Base-by-base conservation (phyloP, 139 green algal genomes). In the Eudorina sp. region DNA sequence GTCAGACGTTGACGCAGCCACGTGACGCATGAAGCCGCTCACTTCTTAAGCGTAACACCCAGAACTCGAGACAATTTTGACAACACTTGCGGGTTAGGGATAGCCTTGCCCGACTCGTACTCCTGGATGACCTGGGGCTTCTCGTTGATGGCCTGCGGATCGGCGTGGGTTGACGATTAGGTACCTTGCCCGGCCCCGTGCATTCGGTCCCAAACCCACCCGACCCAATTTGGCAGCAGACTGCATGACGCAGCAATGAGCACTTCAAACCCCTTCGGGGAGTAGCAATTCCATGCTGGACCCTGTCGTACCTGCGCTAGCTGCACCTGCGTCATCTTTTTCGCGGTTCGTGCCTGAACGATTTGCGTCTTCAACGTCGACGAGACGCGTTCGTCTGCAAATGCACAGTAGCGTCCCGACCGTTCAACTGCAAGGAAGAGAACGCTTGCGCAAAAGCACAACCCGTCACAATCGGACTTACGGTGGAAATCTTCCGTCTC, bases 321-420 rank as follows among this genome's bases (percentile, higher is more conserved):
- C 90, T 99, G 97, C 43, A 96, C 96, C 84, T 99, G 98, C 2
- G 98, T 99, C 62, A 99, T 85, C 92, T 99, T 99, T 92, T 99
- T 99, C 14, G 95, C 98, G 27, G 98, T 94, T 21, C 98, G 88
- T 21, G 96, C 98, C 79, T 97, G 92, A 43, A 96, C 88, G 53
- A 99, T 99, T 64, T 96, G 95, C 89, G 97, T 98, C 90, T 99
- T 99, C 55, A 99, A 93, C 53, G 98, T 97, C 23, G 93, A 95
- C 19, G 92, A 96, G n/a, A 99, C 98, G 18, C 90, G 92, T 48
- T 98, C 93, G 86, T 97, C 95, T 97, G 91, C 90, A 92, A 25
- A 31, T 27, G 2, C 36, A 69, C n/a, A n/a, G n/a, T n/a, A n/a
- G n/a, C n/a, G n/a, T n/a, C n/a, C n/a, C n/a, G n/a, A n/a, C n/a